Evolutionary conservation across 352 stramenopile genomes (phyloP), one percentile per base, ranked within the genome.

Genomic region (Halophytophthora polymorphica): DNA sequence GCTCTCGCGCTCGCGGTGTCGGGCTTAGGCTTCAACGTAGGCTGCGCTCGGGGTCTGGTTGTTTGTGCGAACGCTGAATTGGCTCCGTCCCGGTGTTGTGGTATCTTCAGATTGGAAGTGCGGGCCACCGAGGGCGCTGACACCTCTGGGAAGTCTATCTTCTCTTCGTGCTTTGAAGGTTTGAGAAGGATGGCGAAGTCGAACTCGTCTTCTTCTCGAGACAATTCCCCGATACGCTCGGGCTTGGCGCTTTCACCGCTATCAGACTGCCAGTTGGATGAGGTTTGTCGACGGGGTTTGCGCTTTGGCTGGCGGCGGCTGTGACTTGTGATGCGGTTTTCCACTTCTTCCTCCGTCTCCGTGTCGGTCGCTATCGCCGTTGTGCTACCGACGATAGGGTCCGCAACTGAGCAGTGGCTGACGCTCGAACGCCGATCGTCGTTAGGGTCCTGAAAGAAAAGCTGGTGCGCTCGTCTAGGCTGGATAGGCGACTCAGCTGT

Each of bases 171-270:
- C 53, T 90, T 88, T 21, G 71, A 83, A 35, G 80, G 61, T 39
- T 88, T 91, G 37, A 93, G 56, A 41, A 93, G 17, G 56, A 93
- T 90, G n/a, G 81, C 81, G 66, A 93, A 89, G 45, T 93, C 81
- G 56, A 82, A 93, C 33, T 89, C 80, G 46, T 81, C 76, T 52
- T 90, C 78, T 25, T 87, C 73, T 28, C 74, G 61, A 1, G 79
- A 86, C 28, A 90, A 58, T 15, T 88, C 79, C 1, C 76, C 76
- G 23, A 86, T 71, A 12, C 61, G 68, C 23, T 86, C 74, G 25
- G 25, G 25, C 25, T 31, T 11, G 50, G 60, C 19, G 17, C 29
- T 36, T 36, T 50, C 50, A 36, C 53, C 25, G 18, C 42, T 6
- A 34, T 49, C 29, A 55, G 56, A 17, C 38, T 59, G 22, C 41